Evolutionary conservation across 768 basidiomycete species (phyloP), one percentile per base, ranked within the genome.

Genomic region (Auricularia auricula-judae): DNA sequence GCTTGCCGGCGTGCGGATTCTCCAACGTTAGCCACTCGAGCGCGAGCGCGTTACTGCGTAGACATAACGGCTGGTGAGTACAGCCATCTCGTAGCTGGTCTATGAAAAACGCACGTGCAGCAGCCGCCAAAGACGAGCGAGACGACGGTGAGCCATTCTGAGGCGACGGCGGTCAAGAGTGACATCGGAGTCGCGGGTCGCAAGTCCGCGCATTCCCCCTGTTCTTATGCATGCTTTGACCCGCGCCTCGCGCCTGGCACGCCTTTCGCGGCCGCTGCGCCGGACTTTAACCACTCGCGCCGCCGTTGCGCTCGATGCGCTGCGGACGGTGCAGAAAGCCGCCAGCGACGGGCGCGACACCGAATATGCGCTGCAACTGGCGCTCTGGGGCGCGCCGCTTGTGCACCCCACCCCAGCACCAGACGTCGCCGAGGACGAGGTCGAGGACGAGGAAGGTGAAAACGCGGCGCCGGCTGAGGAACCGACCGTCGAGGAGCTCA

Each of bases 121-220:
- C 94, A 97, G 1, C 94, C 94, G 1, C 92, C 93, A 71, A 97
- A 95, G 10, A 94, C 83, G 23, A 94, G 77, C 1, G 84, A 76
- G 33, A 95, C 72, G 0, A 91, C 86, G 10, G 84, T 75, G 7
- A 81, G 64, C 90, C 88, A 93, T 64, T 81, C 73, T 18, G 42
- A 16, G 61, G 66, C 53, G 58, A 58, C 35, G 51, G 64, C 36
- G 33, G 35, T n/a, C 23, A 47, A 10, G 59, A 36, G 42, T 16
- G 64, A 21, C 21, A 16, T n/a, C 29, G 29, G 29, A 29, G 29
- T 29, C 53, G 53, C 56, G 29, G 8, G 23, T 14, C 16, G 23
- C 8, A 59, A 29, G 14, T 35, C 56, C 29, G 34, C 56, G 56
- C 5, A 35, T 23, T 29, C 33, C 29, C 33, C 36, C 12, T 14